Conservation (phyloP, 208 protist genomes). For the Leishmania martiniquensis region DNA sequence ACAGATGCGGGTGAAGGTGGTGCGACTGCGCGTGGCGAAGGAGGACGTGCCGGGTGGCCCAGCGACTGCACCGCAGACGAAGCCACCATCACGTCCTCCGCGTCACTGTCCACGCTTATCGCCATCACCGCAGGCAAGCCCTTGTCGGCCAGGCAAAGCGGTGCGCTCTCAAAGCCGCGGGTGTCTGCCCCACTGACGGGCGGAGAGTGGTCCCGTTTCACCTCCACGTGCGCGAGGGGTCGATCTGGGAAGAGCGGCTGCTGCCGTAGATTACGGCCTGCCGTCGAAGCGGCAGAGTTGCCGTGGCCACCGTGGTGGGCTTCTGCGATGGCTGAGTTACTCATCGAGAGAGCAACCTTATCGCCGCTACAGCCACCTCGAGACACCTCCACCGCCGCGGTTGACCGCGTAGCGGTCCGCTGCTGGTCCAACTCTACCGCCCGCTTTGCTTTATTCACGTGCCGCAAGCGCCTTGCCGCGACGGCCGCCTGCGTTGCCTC, state of each 20-base stretch:
- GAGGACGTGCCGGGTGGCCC: neutral
- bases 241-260: slow-evolving; percentile 24
- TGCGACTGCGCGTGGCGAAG: neutral
- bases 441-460: slow-evolving; percentile 23
- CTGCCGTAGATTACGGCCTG: slow-evolving; percentile 5
- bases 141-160: neutral
- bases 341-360: neutral
- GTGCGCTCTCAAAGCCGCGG: slow-evolving; percentile 3
- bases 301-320: neutral
- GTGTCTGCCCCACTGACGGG: neutral
- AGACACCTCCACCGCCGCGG: neutral
- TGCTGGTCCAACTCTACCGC: slow-evolving; percentile 11
- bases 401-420: neutral
- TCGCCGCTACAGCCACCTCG: neutral
- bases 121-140: neutral
- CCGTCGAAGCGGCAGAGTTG: neutral
- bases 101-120: slow-evolving; percentile 7
- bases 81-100: slow-evolving; percentile 9
- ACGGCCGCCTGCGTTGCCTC: slow-evolving; percentile 16
- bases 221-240: neutral
- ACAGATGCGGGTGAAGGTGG: neutral
- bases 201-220: neutral
- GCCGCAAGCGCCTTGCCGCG: slow-evolving; percentile 26
- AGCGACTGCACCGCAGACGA: neutral
- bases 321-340: neutral